Evolutionary conservation across 2,329 filamentous ascomycete species (phyloP).

Genomic region (Aureobasidium sp.): DNA sequence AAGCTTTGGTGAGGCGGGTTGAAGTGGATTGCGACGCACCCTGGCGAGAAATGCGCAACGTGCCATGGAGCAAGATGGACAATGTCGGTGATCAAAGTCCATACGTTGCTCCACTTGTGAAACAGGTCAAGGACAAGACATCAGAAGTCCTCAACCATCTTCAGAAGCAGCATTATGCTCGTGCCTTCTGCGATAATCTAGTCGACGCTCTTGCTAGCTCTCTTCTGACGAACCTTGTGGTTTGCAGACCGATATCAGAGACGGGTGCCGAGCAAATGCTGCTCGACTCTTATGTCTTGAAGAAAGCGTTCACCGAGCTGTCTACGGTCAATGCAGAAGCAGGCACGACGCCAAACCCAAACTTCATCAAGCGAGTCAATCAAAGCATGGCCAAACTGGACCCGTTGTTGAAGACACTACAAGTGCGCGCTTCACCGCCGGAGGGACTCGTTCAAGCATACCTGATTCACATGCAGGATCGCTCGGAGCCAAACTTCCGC

Average conservation of each 20-base stretch:
- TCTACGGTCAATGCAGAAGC: slow-evolving; percentile 54
- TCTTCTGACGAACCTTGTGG: slow-evolving; percentile 78
- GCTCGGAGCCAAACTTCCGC: slow-evolving; percentile 87
- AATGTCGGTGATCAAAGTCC: slow-evolving; percentile 88
- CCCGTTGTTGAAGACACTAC: slow-evolving; percentile 88
- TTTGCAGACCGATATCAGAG: slow-evolving; percentile 85
- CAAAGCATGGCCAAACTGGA: slow-evolving; percentile 80
- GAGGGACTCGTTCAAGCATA: slow-evolving; percentile 96
- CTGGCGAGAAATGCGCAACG: slow-evolving; percentile 97
- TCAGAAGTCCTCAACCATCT: slow-evolving; percentile 69
- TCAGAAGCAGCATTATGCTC: slow-evolving; percentile 85
- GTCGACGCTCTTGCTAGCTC: slow-evolving; percentile 75
- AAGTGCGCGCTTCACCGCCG: slow-evolving; percentile 83
- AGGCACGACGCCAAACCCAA: slow-evolving; percentile 46
- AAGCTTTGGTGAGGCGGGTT: slow-evolving; percentile 75
- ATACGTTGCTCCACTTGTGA: slow-evolving; percentile 77
- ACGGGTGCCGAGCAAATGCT: slow-evolving; percentile 97
- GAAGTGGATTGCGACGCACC: slow-evolving; percentile 75
- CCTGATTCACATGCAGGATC: slow-evolving; percentile 91
- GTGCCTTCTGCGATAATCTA: slow-evolving; percentile 93
- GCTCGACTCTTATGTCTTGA: slow-evolving; percentile 85
- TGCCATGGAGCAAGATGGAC: slow-evolving; percentile 89
- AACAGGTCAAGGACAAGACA: slow-evolving; percentile 62
- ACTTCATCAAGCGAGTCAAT: slow-evolving; percentile 81
- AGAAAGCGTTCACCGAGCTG: slow-evolving; percentile 68